Base-by-base conservation (phyloP, 768 basidiomycete species). In the Dendrothele bispora region DNA sequence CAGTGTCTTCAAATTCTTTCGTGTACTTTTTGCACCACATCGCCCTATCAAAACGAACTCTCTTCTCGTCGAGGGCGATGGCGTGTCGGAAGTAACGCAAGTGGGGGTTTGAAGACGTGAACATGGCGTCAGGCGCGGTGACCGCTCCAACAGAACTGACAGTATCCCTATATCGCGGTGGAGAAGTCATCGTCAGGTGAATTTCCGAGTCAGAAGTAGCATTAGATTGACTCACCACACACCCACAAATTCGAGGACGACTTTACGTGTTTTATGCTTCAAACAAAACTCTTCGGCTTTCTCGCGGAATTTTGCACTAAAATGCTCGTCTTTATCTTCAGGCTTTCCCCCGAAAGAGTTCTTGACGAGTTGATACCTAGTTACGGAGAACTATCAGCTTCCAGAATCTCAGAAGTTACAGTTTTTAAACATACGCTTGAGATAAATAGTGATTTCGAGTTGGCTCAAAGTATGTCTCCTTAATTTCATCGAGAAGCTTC, bases 241-340 rank as follows among this genome's bases (percentile, higher is more conserved):
- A 3, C 81, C 81, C 6, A 83, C 55, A 28, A 82, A 82, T 10
- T 82, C 77, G 11, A 83, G 69, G 10, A 61, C 50, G 2, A 81
- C 75, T 4, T 63, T 56, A 17, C 61, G 62, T 27, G 70, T 18
- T 60, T 61, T 17, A 71, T 71, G 24, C 73, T 59, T n/a, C 57
- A 39, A 18, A 58, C 32, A 42, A 27, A 47, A 7, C 11, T 59
- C 50, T 36, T 68, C 67, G 4, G 57, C n/a, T n/a, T n/a, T n/a
- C 65, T 14, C 65, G 58, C 35, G 58, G 74, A 56, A 82, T 72
- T 40, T 73, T 73, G 64, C 81, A 86, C 15, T 84, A 84, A 52
- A 85, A 81, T 84, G 80, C 48, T 84, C 75, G 12, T 61, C 39
- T 56, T 85, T 84, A 53, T 73, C 73, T 32, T 58, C 70, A 0